Percentiles rank a stretch among this genome's conserved stretches.
phyloP scores from a whole-genome alignment of 164 flowering plant species.

The Stephania cephalantha region DNA sequence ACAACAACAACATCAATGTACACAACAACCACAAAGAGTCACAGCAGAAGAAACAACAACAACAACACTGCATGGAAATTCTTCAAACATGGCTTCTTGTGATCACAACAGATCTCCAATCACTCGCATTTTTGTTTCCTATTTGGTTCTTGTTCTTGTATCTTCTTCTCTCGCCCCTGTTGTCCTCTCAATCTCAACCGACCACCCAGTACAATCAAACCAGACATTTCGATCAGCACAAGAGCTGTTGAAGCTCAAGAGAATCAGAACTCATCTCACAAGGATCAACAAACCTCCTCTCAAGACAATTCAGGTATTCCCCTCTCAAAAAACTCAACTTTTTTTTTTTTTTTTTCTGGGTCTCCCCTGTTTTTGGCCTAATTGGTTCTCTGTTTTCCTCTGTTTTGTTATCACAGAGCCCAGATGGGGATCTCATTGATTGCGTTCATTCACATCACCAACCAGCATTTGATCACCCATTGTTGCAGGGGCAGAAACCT shows the following conservation, averaged over 20 bases:
- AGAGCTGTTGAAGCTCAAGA: conserved; percentile 55
- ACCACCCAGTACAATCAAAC: conserved; percentile 15
- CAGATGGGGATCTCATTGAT: conserved; percentile 95
- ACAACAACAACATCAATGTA: conserved; percentile 57
- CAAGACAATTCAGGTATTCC: conserved; percentile 77
- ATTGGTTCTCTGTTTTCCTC: conserved; percentile 3
- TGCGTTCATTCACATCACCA: conserved; percentile 85
- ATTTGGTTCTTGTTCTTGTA: not conserved
- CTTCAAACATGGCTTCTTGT: conserved; percentile 44
- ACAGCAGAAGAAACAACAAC: conserved; percentile 24
- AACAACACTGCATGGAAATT: conserved; percentile 4
- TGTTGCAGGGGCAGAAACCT: conserved; percentile 73
- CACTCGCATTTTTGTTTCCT: conserved; percentile 52
- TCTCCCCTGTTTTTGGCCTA: conserved; percentile 4
- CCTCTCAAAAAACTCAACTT: conserved; percentile 11
- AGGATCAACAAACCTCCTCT: conserved; percentile 79
- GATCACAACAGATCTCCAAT: conserved; percentile 38
- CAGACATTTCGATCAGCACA: conserved; percentile 54
- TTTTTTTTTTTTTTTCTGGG: not conserved
- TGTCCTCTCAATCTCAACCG: not conserved
- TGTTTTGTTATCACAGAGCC: conserved; percentile 50
- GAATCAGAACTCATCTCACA: conserved; percentile 50
- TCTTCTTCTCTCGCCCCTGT: conserved; percentile 40
- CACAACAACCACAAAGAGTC: conserved; percentile 29
- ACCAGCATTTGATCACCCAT: conserved; percentile 97